Evolutionary conservation across 73 alveolate genomes (phyloP).

Genomic region (Symbiodinium pilosum): DNA sequence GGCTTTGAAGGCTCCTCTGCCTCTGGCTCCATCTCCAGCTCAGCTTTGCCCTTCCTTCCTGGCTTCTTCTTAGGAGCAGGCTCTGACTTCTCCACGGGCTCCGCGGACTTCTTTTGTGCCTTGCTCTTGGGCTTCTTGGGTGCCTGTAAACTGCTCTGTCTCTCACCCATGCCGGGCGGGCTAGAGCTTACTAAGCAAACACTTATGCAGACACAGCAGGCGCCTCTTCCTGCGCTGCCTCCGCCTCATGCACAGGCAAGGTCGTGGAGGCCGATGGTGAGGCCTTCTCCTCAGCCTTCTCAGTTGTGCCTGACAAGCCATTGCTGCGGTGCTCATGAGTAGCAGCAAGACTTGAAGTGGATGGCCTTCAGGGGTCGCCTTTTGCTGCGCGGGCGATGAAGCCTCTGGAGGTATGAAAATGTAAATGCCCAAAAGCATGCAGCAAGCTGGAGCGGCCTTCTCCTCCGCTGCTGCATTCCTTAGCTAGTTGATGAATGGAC

Average conservation of each 20-base stretch:
- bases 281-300: background rate
- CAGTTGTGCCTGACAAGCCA: background rate
- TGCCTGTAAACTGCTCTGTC: no score
- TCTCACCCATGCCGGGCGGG: no score
- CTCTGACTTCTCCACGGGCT: background rate
- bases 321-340: no score
- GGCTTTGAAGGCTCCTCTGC: background rate
- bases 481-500: no score
- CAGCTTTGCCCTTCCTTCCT: background rate
- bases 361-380: background rate
- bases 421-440: background rate
- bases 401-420: background rate
- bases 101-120: background rate
- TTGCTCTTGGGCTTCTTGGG: background rate
- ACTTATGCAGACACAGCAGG: no score
- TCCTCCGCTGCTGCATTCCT: background rate
- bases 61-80: slow-evolving; percentile 7
- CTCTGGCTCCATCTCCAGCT: background rate
- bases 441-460: background rate
- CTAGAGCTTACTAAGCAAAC: no score
- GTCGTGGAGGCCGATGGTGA: background rate
- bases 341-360: background rate
- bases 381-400: background rate
- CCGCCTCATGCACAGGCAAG: slow-evolving; percentile 1
- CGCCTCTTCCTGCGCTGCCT: background rate